Evolutionary conservation across 306 rosid species (phyloP).

Genomic region (Prunus salicina): DNA sequence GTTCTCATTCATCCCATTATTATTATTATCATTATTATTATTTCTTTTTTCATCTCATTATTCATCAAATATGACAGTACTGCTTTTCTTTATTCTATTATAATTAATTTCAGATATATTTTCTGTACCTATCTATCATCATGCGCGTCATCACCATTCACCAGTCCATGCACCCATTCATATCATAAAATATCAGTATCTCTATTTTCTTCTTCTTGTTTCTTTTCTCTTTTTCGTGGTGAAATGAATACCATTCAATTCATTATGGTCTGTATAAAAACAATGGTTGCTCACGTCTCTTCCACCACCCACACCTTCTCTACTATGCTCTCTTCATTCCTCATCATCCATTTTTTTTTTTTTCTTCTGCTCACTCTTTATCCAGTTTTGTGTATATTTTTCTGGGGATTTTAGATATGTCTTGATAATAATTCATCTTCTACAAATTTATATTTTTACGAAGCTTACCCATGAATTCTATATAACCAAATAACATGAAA

Average conservation of each 20-base stretch:
- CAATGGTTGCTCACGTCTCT: slow-evolving; percentile 15
- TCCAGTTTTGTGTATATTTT: neutral
- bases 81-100: neutral
- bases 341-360: neutral
- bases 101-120: neutral
- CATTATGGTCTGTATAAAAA: neutral
- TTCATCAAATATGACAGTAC: neutral
- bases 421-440: too few species aligned
- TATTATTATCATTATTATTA: too few species aligned
- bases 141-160: neutral
- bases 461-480: too few species aligned
- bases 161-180: neutral
- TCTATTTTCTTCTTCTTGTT: neutral
- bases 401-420: too few species aligned
- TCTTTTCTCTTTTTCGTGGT: neutral
- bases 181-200: neutral
- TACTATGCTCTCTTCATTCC: neutral
- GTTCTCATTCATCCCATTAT: neutral
- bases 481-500: too few species aligned
- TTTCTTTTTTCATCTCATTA: neutral
- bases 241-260: neutral
- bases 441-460: too few species aligned
- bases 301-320: neutral
- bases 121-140: neutral
- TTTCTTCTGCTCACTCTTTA: neutral